These are phyloP conservation scores for Rachicladosporium sp. DNA, from an alignment of 2,329 filamentous ascomycete genomes.

Conservation along the genomic window DNA sequence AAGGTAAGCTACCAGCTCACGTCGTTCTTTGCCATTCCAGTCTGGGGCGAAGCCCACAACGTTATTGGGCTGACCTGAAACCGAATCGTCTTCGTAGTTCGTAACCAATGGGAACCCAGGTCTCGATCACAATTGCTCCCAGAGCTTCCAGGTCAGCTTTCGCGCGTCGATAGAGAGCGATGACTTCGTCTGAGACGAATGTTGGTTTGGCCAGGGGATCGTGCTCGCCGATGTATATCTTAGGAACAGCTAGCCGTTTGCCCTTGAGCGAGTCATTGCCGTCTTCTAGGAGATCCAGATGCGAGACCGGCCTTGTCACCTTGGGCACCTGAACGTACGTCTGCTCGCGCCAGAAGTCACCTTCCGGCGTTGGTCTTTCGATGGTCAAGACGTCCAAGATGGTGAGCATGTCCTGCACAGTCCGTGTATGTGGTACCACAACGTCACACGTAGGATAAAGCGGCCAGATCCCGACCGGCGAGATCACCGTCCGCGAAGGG, in stretches of 20 bases:
- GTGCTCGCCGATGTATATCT: conserved; percentile 36
- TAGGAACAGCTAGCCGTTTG: conserved; percentile 36
- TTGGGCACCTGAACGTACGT: conserved; percentile 29
- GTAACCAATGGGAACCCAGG: conserved; percentile 33
- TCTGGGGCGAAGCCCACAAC: conserved; percentile 29
- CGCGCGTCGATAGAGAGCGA: conserved; percentile 23
- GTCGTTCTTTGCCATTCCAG: conserved; percentile 31
- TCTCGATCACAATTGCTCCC: conserved; percentile 28
- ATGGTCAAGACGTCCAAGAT: conserved; percentile 36
- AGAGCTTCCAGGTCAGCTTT: conserved; percentile 23
- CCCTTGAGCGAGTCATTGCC: conserved; percentile 24
- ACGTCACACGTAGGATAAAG: conserved; percentile 43
- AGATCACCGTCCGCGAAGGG: conserved; percentile 38
- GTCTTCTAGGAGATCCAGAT: conserved; percentile 18
- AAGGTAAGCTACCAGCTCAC: conserved; percentile 33
- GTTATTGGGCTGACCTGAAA: conserved; percentile 29
- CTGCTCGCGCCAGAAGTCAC: conserved; percentile 44
- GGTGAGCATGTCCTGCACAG: conserved; percentile 35
- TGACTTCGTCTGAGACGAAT: conserved; percentile 10
- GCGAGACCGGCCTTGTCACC: conserved; percentile 18
- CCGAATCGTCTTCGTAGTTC: conserved; percentile 27
- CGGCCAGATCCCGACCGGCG: conserved; percentile 36
- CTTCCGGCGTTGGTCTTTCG: conserved; percentile 26
- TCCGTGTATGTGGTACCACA: conserved; percentile 39
- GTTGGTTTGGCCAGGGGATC: conserved; percentile 17